phyloP scores from a whole-genome alignment of 2,329 filamentous ascomycete species.

The Colletotrichum lupini region DNA sequence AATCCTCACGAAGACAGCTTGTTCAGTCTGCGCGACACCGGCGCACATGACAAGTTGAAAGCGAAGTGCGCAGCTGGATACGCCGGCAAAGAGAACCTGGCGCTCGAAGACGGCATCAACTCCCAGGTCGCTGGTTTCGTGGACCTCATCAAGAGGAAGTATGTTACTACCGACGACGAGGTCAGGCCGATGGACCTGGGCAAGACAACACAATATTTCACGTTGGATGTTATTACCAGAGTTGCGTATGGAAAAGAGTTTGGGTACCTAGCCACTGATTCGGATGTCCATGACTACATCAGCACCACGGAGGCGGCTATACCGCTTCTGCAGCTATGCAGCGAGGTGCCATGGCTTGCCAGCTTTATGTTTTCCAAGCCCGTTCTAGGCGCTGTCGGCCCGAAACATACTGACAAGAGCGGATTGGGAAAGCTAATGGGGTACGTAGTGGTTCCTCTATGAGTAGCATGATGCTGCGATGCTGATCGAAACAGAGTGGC shows the following conservation, averaged over 20 bases:
- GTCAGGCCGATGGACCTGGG: constrained; percentile 53
- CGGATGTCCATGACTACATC: constrained; percentile 56
- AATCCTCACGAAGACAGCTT: constrained; percentile 33
- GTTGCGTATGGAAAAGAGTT: constrained; percentile 58
- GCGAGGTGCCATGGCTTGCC: constrained; percentile 37
- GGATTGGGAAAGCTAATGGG: constrained; percentile 35
- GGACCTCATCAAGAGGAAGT: constrained; percentile 26
- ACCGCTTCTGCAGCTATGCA: constrained; percentile 51
- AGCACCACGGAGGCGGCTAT: constrained; percentile 49
- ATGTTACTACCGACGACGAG: constrained; percentile 31
- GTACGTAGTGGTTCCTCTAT: constrained; percentile 36
- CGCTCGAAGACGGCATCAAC: constrained; percentile 54
- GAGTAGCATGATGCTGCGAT: too few relatives aligned
- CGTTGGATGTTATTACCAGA: constrained; percentile 60
- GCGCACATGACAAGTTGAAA: constrained; percentile 48
- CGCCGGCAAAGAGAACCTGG: constrained; percentile 63
- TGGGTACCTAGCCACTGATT: constrained; percentile 53
- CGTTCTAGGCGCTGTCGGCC: constrained; percentile 40
- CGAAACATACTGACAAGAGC: constrained; percentile 30
- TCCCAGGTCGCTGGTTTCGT: constrained; percentile 15
- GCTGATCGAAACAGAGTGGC: constrained; percentile 43
- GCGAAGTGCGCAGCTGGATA: constrained; percentile 46
- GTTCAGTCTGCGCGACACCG: constrained; percentile 44
- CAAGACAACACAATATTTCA: constrained; percentile 56
- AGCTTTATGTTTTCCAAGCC: constrained; percentile 43